Percentiles rank a stretch among this genome's conserved stretches.
phyloP scores from a whole-genome alignment of 2,329 filamentous ascomycete genomes.

The Aspergillus brunneoviolaceus region DNA sequence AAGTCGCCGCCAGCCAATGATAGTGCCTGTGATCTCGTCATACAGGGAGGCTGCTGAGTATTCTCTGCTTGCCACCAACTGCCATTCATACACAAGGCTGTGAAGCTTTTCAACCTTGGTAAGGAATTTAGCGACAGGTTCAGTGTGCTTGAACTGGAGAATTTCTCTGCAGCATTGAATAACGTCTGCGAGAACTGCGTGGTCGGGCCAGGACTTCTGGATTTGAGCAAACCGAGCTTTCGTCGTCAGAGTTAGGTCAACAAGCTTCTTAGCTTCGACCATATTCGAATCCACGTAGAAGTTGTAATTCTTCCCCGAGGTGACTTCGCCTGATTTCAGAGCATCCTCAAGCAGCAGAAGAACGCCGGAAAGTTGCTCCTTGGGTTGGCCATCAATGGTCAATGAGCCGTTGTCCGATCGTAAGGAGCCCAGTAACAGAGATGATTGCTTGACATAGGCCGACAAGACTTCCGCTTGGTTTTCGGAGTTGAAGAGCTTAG shows the following conservation, averaged over 20 bases:
- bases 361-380: constrained; percentile 63
- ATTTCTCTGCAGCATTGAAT: constrained; percentile 71
- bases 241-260: constrained; percentile 67
- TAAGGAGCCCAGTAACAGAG: constrained; percentile 35
- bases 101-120: constrained; percentile 87
- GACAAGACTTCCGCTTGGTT: constrained; percentile 32
- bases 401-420: constrained; percentile 27
- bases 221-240: constrained; percentile 72
- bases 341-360: constrained; percentile 66
- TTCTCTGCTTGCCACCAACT: constrained; percentile 81
- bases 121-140: constrained; percentile 83
- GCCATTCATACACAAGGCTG: constrained; percentile 86
- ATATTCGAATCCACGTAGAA: constrained; percentile 86
- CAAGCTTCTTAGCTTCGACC: constrained; percentile 70
- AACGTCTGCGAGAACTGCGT: constrained; percentile 80
- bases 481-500: constrained; percentile 40
- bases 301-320: constrained; percentile 63
- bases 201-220: constrained; percentile 61
- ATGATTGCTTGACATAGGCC: constrained; percentile 37
- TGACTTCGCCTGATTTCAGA: constrained; percentile 49
- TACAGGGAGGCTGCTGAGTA: constrained; percentile 70
- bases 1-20: constrained; percentile 85
- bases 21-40: constrained; percentile 73
- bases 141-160: constrained; percentile 71
- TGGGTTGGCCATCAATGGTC: constrained; percentile 36